Conservation (phyloP, 2,329 filamentous ascomycete species). For the Trichoderma sp. region DNA sequence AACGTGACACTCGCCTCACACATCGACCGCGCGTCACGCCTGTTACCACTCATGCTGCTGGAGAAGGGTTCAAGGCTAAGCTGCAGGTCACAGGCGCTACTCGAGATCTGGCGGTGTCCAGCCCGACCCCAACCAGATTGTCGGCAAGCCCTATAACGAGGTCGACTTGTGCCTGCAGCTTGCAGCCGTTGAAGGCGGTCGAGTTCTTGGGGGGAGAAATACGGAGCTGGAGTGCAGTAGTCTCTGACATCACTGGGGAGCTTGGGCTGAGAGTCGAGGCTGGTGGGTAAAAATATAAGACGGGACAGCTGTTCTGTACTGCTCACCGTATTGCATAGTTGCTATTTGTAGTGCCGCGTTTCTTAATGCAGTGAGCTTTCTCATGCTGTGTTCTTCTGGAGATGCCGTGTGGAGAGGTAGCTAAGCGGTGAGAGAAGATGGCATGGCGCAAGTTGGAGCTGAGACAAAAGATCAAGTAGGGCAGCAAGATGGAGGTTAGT, state of each 20-base stretch:
- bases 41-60: neutral
- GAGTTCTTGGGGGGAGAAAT: neutral
- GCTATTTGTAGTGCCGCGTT: neutral
- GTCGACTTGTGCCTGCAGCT: conserved; percentile 1
- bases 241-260: conserved; percentile 6
- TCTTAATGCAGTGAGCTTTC: neutral
- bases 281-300: neutral
- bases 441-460: neutral
- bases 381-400: neutral
- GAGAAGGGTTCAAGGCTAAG: neutral
- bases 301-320: neutral
- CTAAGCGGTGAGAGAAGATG: neutral
- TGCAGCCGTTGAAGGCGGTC: neutral
- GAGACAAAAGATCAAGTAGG: neutral
- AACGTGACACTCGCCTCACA: conserved; percentile 11
- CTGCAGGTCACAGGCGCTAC: conserved; percentile 7
- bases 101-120: conserved; percentile 22
- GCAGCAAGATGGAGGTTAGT: neutral
- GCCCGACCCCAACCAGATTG: neutral
- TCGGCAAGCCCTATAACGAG: conserved; percentile 2
- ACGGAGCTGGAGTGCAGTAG: neutral
- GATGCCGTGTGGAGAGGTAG: neutral
- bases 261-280: neutral
- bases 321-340: neutral
- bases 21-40: conserved; percentile 7